These are phyloP conservation scores for Pseudogymnoascus sp. DNA, from an alignment of 2,329 filamentous ascomycete species.

Conservation along the genomic window DNA sequence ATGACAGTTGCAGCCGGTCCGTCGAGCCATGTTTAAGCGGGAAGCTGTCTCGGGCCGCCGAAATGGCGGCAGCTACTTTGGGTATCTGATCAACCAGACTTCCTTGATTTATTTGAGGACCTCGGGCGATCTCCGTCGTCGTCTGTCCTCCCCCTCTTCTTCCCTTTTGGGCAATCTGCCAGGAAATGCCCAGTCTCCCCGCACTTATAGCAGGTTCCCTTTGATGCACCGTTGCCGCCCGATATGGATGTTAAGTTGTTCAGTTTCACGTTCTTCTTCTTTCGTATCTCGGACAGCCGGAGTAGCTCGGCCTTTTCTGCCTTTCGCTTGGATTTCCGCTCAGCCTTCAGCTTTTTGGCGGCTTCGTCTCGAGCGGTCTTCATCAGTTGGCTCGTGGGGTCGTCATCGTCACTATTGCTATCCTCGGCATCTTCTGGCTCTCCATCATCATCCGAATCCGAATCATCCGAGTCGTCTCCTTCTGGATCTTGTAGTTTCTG, in stretches of 20 bases:
- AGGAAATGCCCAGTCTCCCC: constrained; percentile 53
- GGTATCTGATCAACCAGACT: not conserved
- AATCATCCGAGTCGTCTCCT: constrained; percentile 29
- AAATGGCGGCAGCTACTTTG: not conserved
- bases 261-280: constrained; percentile 59
- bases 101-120: constrained; percentile 6
- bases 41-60: not conserved
- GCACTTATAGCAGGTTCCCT: constrained; percentile 49
- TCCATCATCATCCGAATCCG: constrained; percentile 27
- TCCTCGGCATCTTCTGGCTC: constrained; percentile 24
- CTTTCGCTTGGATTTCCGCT: constrained; percentile 39
- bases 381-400: constrained; percentile 34
- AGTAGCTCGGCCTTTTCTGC: constrained; percentile 39
- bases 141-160: constrained; percentile 15
- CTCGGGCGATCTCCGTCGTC: constrained; percentile 4
- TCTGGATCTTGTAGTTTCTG: constrained; percentile 32
- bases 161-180: constrained; percentile 42
- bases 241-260: constrained; percentile 57
- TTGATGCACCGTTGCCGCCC: constrained; percentile 29
- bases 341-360: constrained; percentile 33
- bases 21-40: not conserved
- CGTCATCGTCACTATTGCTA: constrained; percentile 32
- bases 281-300: constrained; percentile 49
- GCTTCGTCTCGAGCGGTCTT: constrained; percentile 37
- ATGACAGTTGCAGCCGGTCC: not conserved